Evolutionary conservation across 371 early-diverging fungal genomes (phyloP), one percentile per base, ranked within the genome.

Genomic region (Mortierella sp.): DNA sequence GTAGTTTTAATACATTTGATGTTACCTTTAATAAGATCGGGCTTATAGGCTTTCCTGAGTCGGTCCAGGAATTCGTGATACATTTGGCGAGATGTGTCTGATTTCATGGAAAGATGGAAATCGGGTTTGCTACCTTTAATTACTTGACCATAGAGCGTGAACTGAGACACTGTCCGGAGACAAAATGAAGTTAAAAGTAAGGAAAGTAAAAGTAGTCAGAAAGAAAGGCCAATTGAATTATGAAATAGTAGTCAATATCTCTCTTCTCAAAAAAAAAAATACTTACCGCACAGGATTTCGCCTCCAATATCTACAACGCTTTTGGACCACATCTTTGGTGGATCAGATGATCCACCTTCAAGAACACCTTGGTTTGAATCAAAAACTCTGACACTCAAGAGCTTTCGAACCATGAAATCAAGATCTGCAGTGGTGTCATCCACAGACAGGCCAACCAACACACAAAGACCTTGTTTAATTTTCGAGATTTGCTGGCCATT

Each of bases 121-220:
- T 96, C 96, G 9, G 96, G 97, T 72, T 97, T 97, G 57, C 89
- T 91, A 73, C 92, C 95, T 84, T 96, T 95, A 40, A 84, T 72
- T 11, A 92, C 89, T 45, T 88, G 84, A 19, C 89, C 96, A 70
- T 93, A 94, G 45, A 96, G 88, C 13, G 96, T 97, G 70, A 96
- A 96, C 82, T 96, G 96, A 3, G 94, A 94, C 5, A 95, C 95
- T 92, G 77, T 24, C 13, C 36, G 7, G 36, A 36, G 6, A 36
- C 7, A 36, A 36, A 36, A 36, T 36, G 36, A 36, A 36, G 36
- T 10, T 13, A 33, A 7, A 15, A 41, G 15, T 36, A 21, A 24
- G n/a, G 11, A 32, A 47, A 64, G 28, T 28, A 28, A 28, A 28
- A 32, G 7, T 6, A 1, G 36, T 6, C 36, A 36, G 36, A 3